Evolutionary conservation across 331 rosid genomes (phyloP), one percentile per base, ranked within the genome.

Genomic region (Quercus lobata): DNA sequence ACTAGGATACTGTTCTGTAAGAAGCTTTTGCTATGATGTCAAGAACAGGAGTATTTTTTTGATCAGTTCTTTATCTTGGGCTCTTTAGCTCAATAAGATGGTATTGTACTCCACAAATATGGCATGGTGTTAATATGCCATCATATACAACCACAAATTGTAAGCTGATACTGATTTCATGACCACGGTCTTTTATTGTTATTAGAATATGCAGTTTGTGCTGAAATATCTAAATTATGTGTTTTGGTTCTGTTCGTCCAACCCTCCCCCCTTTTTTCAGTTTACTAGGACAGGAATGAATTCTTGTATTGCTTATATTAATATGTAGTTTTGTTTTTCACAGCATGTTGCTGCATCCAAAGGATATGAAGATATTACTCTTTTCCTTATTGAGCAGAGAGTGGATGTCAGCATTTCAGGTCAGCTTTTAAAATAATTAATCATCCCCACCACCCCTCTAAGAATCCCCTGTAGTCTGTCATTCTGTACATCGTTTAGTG

Each of bases 341-440:
- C 83, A 87, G 92, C 93, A 87, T 79, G 44, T 89, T 72, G 73
- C 91, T 56, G 91, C 93, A 63, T 89, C 90, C 4, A 81, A 73
- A 84, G 96, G 93, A 71, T 79, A 80, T 27, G 83, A 58, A 29
- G 91, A 87, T 81, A 91, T 91, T 55, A 25, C 82, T 71, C 4
- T 6, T 78, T 89, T 81, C 79, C 96, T 91, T 56, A 76, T 91
- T 73, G 88, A 81, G 73, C 76, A 49, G 82, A 83, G 91, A 76
- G 89, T 80, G 62, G 46, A 37, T 25, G 68, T 87, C 71, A 79
- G 87, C 32, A 69, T 71, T 2, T 24, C 88, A 86, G 96, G 93
- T 91, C 60, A 32, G 84, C 57, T 78, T 62, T 75, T 78, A 76
- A 57, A 71, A 32, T 58, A 35, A 15, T 68, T 68, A 11, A 66